Conservation (phyloP, 1,284 basidiomycete species). For the Irpex sp. region DNA sequence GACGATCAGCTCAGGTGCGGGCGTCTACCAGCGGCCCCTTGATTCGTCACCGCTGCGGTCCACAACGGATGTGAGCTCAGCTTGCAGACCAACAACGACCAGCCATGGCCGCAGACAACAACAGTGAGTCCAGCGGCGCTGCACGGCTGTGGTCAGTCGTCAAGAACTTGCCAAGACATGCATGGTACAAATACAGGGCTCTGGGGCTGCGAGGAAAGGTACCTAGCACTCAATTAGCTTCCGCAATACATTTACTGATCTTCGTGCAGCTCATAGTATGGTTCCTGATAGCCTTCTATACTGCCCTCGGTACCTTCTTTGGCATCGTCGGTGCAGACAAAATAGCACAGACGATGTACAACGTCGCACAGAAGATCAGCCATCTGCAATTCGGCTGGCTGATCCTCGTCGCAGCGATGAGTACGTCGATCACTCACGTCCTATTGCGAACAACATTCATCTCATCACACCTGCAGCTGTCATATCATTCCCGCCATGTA, state of each 20-base stretch:
- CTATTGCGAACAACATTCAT: not conserved
- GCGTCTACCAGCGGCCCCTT: not conserved
- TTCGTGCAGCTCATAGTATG: slow-evolving; percentile 34
- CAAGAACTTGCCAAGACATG: slow-evolving; percentile 9
- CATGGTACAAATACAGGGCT: slow-evolving; percentile 13
- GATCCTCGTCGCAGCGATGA: slow-evolving; percentile 43
- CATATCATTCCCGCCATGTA: slow-evolving; percentile 72
- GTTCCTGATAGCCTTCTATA: slow-evolving; percentile 40
- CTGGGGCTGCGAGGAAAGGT: slow-evolving; percentile 15
- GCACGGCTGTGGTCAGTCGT: slow-evolving; percentile 9
- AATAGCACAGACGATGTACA: slow-evolving; percentile 68
- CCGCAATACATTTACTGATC: not conserved
- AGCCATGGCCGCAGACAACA: not conserved
- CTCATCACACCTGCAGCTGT: slow-evolving; percentile 37
- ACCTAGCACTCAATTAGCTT: slow-evolving; percentile 2
- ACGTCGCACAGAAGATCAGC: slow-evolving; percentile 58
- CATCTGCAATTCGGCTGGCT: slow-evolving; percentile 58
- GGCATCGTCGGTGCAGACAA: slow-evolving; percentile 53
- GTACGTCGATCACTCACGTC: slow-evolving; percentile 31
- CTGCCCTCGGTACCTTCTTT: slow-evolving; percentile 36
- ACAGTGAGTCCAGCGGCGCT: not conserved
- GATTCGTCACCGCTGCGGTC: not conserved
- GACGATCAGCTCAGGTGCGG: not conserved
- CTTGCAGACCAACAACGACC: not conserved
- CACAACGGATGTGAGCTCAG: slow-evolving; percentile 7